These are phyloP conservation scores for Colletotrichum sp. DNA, from an alignment of 2,329 filamentous ascomycete genomes.

Conservation along the genomic window DNA sequence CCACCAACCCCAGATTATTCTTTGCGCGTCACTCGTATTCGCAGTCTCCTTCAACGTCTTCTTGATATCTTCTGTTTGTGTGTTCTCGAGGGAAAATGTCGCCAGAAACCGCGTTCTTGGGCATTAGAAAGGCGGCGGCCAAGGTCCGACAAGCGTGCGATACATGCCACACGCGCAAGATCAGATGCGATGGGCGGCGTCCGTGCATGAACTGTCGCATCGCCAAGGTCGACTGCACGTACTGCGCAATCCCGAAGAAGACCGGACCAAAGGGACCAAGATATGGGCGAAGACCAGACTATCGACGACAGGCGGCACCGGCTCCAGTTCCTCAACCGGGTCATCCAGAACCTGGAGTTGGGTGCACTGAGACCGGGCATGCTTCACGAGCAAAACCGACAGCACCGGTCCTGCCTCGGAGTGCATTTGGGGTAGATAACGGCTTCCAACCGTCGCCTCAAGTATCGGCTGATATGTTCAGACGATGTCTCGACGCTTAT, in stretches of 20 bases:
- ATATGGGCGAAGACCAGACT: neutral
- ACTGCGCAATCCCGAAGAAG: neutral
- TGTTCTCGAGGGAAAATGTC: neutral
- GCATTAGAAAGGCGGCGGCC: neutral
- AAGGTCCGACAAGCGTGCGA: neutral
- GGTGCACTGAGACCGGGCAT: fast-evolving
- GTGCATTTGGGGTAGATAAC: neutral
- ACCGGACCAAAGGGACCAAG: neutral
- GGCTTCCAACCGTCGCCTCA: neutral
- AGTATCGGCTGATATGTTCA: neutral
- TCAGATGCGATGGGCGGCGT: neutral
- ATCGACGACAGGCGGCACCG: neutral
- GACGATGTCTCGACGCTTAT: neutral
- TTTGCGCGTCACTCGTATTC: neutral
- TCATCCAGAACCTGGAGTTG: neutral
- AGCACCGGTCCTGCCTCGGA: neutral
- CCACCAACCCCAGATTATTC: neutral
- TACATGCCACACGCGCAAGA: neutral
- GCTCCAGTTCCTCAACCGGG: neutral
- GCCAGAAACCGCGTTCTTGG: neutral
- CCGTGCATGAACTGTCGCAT: neutral
- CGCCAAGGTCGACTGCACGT: neutral
- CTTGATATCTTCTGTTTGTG: neutral
- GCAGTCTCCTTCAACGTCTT: neutral
- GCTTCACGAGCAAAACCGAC: neutral